phyloP scores from a whole-genome alignment of 495 filamentous ascomycete species.

The Neurospora sp. region DNA sequence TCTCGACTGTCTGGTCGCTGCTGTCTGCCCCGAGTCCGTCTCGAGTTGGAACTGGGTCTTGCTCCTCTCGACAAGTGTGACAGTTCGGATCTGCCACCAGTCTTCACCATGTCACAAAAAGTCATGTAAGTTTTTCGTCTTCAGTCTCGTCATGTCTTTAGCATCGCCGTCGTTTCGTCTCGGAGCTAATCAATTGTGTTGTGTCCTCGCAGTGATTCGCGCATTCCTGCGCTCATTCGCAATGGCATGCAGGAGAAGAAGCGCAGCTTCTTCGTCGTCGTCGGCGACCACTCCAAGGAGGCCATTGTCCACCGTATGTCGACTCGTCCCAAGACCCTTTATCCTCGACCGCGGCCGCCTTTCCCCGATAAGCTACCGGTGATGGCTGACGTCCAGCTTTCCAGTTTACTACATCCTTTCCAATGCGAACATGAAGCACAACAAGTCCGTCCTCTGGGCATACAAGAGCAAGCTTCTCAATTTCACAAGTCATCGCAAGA shows the following conservation, averaged over 20 bases:
- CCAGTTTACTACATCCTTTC: constrained; percentile 83
- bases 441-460: constrained; percentile 97
- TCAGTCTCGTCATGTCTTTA: background rate
- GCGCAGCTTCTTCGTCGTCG: constrained; percentile 92
- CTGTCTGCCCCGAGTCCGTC: background rate
- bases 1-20: background rate
- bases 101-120: background rate
- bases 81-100: background rate
- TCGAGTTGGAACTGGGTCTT: background rate
- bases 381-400: background rate
- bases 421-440: constrained; percentile 80
- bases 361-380: background rate
- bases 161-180: background rate
- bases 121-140: background rate
- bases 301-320: constrained; percentile 67
- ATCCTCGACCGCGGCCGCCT: background rate
- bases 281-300: constrained; percentile 94
- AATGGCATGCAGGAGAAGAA: constrained; percentile 97
- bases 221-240: constrained; percentile 89
- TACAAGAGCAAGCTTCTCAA: constrained; percentile 96
- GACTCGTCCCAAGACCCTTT: background rate
- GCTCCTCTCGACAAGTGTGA: background rate
- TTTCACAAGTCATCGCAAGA: constrained; percentile 88
- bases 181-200: background rate
- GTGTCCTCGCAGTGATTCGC: constrained; percentile 56